Conservation (phyloP, 2,329 filamentous ascomycete species). For the Claviceps quebecensis region DNA sequence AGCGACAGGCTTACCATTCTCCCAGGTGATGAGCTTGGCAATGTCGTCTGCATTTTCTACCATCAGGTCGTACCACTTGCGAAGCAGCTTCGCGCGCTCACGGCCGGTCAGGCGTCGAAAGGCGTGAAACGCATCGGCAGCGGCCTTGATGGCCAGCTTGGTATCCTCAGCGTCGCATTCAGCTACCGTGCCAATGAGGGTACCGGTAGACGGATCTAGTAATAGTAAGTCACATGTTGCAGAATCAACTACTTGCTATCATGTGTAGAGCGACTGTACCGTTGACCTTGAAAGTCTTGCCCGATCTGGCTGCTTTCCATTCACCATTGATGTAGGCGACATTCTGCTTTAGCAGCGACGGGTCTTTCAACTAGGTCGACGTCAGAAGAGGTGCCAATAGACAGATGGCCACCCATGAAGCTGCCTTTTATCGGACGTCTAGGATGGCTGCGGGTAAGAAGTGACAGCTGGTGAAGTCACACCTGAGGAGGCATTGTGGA, state of each 20-base stretch:
- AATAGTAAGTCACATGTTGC: not conserved
- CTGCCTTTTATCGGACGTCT: no score
- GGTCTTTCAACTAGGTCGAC: conserved; percentile 51
- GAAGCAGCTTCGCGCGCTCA: conserved; percentile 58
- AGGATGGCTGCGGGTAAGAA: no score
- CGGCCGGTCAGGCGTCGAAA: conserved; percentile 62
- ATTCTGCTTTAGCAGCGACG: conserved; percentile 71
- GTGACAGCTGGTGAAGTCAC: not conserved
- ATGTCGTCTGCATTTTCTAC: conserved; percentile 67
- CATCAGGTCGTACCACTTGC: conserved; percentile 73
- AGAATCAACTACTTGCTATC: not conserved
- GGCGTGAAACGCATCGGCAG: conserved; percentile 55
- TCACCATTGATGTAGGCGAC: conserved; percentile 80
- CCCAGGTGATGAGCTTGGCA: conserved; percentile 72
- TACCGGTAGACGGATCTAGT: conserved; percentile 64
- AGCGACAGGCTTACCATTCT: conserved; percentile 74
- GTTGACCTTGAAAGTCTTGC: conserved; percentile 80
- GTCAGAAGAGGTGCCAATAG: not conserved
- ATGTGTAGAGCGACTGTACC: conserved; percentile 30
- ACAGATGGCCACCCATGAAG: not conserved
- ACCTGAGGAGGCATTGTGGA: conserved; percentile 36
- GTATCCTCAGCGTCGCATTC: conserved; percentile 73
- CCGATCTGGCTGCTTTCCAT: conserved; percentile 75
- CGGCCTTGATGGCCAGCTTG: conserved; percentile 70
- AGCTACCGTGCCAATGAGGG: conserved; percentile 68